Conservation (phyloP, 371 early-diverging fungal genomes). For the Amoeboaphelidium protococcarum region DNA sequence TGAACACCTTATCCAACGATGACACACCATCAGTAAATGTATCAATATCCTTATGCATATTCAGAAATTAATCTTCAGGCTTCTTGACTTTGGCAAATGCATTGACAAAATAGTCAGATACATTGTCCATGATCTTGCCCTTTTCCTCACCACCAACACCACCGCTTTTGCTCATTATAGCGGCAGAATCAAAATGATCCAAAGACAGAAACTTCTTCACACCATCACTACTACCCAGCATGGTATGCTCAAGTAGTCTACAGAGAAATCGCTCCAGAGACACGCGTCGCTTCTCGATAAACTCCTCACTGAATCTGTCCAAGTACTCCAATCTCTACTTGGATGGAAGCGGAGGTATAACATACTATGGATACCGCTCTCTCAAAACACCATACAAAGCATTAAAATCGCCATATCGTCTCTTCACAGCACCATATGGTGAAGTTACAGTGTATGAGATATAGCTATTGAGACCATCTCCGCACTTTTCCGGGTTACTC, state of each 20-base stretch:
- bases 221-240: conserved; percentile 30
- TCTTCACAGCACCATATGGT: no score
- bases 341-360: conserved; percentile 74
- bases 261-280: conserved; percentile 40
- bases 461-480: no score
- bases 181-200: conserved; percentile 20
- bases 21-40: conserved; percentile 56
- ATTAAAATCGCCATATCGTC: conserved; percentile 77
- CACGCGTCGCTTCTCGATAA: conserved; percentile 49
- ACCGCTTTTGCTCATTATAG: not conserved
- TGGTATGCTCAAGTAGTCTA: conserved; percentile 66
- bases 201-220: conserved; percentile 54
- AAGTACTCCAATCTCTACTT: conserved; percentile 52
- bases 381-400: conserved; percentile 48
- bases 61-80: conserved; percentile 52
- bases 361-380: conserved; percentile 40
- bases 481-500: no score
- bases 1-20: conserved; percentile 39
- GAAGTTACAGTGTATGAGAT: no score
- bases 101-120: conserved; percentile 54
- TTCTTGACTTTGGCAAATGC: conserved; percentile 68
- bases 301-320: conserved; percentile 61
- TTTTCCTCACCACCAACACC: conserved; percentile 13
- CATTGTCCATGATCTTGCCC: conserved; percentile 8
- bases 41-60: conserved; percentile 44